Base-by-base conservation (phyloP, 2,329 filamentous ascomycete species). In the Hymenoscyphus fraxineus region DNA sequence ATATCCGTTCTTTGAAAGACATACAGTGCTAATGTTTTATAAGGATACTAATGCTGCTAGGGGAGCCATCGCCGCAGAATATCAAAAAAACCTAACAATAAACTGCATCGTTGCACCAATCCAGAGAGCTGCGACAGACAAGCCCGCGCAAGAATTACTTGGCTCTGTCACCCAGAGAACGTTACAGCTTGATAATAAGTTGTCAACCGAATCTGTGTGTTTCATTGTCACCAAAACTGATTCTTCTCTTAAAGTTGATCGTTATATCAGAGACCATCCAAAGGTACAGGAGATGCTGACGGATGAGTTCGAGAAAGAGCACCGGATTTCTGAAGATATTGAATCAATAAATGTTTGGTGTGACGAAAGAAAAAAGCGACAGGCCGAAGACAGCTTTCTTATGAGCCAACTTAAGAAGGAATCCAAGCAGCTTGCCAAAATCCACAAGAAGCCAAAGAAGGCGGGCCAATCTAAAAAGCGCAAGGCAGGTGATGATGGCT, bases 161-260 rank as follows among this genome's bases (percentile, higher is more conserved):
- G 63, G 58, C 3, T 66, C 65, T n/a, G 35, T 62, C 2, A 59
- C 57, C 3, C 62, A 67, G 40, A 54, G 62, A 7, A 62, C 58
- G 35, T 32, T 71, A n/a, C 66, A 68, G 19, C 64, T 71, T 12
- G 70, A 72, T 61, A 66, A 65, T 13, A 32, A 60, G 0, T 71
- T 62, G 55, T 63, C 64, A 9, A 35, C 51, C 2, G 64, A 69
- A 1, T 54, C 35, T 1, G 39, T 72, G 7, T 70, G 65, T 54
- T 72, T 71, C 47, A 55, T 71, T 6, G 7, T 71, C 1, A 55
- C 65, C 0, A 58, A 70, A 27, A 68, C 59, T 6, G 70, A 71
- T 61, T 15, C 6, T 59, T 70, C 40, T 15, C 64, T 61, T 13
- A 60, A 39, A 5, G 22, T 64, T 19, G 9, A 35, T 0, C n/a